Evolutionary conservation across 2,329 filamentous ascomycete genomes (phyloP), one percentile per base, ranked within the genome.

Genomic region (Curvularia sp.): DNA sequence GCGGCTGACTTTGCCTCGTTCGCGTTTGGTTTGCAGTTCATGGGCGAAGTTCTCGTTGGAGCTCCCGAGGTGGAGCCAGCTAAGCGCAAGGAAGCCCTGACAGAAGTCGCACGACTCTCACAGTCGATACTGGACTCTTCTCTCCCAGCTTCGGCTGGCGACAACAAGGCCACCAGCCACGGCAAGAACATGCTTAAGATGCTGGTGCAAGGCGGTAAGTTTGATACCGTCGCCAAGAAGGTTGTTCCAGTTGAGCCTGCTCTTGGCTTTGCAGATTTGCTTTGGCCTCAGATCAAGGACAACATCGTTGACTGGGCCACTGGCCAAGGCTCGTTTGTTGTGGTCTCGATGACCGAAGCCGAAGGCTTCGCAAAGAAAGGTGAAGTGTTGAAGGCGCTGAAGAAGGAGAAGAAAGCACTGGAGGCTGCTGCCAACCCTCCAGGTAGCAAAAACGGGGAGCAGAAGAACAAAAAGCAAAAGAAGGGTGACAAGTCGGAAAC

Each of bases 151-250:
- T 66, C 67, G 30, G 53, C 63, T 12, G 66, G 61, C 2, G 66
- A 68, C 27, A 65, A 67, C 46, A 68, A 72, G 49, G 90, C 54
- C 85, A 87, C 25, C 81, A 85, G 68, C 83, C 85, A 36, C 83
- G 67, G 90, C 87, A 39, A 92, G 91, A 89, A 92, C 58, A 90
- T 97, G 88, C 84, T 98, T 70, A 97, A 97, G 81, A 90, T 90
- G 0, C 85, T 99, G 7, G 93, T 97, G 23, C 89, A 92, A 53
- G 95, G 95, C 41, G 95, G 96, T 25, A 88, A 87, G 57, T 99
- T 91, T 74, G 92, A 98, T 77, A 86, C 87, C 60, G 83, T 83
- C 42, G 83, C 86, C 2, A 92, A 92, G 78, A 87, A 72, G 50
- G 77, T 95, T 43, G 84, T 90, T 69, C 86, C 87, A 21, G 84